A percentile compares a stretch with the other conserved stretches of the same genome.
phyloP scores from a whole-genome alignment of 306 rosid species.

The Prunus campanulata region DNA sequence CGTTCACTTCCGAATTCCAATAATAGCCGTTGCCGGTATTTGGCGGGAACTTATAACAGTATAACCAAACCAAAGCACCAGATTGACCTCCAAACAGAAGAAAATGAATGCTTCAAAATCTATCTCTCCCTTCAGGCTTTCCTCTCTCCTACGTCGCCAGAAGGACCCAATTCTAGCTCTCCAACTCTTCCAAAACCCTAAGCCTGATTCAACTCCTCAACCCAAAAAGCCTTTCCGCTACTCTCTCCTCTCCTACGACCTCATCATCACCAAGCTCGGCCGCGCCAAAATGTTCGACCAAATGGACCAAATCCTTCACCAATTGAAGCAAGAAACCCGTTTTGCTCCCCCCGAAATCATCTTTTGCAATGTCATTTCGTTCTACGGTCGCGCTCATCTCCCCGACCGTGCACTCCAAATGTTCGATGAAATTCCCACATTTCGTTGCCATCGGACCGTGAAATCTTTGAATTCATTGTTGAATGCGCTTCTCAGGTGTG shows the following conservation, averaged over 20 bases:
- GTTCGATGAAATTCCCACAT: conserved; percentile 51
- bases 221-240: conserved; percentile 42
- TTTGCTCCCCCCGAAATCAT: conserved; percentile 49
- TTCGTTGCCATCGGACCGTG: conserved; percentile 47
- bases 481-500: conserved; percentile 45
- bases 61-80: not conserved
- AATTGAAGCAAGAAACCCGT: conserved; percentile 46
- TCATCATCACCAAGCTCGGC: conserved; percentile 74
- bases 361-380: conserved; percentile 70
- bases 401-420: conserved; percentile 48
- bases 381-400: conserved; percentile 61
- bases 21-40: not conserved
- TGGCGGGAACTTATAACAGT: not conserved
- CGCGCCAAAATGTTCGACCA: conserved; percentile 71
- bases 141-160: conserved; percentile 62
- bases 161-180: conserved; percentile 60
- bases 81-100: not conserved
- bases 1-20: too few relatives aligned
- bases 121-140: conserved; percentile 69
- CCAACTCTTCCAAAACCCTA: conserved; percentile 62
- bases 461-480: conserved; percentile 66
- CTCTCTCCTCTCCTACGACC: conserved; percentile 66
- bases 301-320: conserved; percentile 66
- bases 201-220: conserved; percentile 14
- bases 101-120: conserved; percentile 42